These are phyloP conservation scores for Dactylellina drechsleri DNA, from an alignment of 2,329 filamentous ascomycete genomes.

Conservation along the genomic window DNA sequence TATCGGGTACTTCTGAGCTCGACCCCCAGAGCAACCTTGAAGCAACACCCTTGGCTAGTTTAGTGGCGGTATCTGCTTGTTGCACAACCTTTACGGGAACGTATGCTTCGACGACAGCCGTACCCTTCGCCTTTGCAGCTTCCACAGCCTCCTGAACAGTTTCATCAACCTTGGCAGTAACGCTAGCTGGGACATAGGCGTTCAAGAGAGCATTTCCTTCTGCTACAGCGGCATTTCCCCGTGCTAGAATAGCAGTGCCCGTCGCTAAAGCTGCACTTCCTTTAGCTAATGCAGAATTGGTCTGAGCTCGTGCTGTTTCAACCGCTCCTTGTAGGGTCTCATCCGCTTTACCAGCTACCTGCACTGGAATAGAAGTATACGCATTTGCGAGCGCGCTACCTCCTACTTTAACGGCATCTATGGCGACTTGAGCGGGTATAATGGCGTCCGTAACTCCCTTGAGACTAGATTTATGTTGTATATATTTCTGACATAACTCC, in stretches of 20 bases:
- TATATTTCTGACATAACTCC: conserved; percentile 30
- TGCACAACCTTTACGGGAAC: conserved; percentile 8
- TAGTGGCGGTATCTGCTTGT: not conserved
- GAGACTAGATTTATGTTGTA: conserved; percentile 6
- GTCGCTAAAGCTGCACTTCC: not conserved
- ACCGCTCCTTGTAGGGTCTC: not conserved
- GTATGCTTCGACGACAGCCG: conserved; percentile 6
- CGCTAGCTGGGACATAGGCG: not conserved
- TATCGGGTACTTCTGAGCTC: conserved; percentile 15
- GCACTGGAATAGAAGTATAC: conserved; percentile 4
- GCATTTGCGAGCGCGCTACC: not conserved
- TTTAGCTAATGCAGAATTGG: conserved; percentile 5
- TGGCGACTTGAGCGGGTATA: conserved; percentile 3
- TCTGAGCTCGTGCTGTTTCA: not conserved
- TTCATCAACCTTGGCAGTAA: conserved; percentile 1
- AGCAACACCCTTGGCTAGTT: conserved; percentile 2
- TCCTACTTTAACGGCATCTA: not conserved
- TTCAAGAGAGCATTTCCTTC: not conserved
- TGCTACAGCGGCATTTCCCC: not conserved
- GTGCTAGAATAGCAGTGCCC: too few relatives aligned
- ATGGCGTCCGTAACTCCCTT: conserved; percentile 12
- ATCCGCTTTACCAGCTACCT: conserved; percentile 3
- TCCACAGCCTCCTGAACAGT: conserved; percentile 9
- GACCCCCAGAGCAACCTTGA: conserved; percentile 1
- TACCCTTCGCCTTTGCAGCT: conserved; percentile 1